A percentile compares a stretch with the other conserved stretches of the same genome.
These are phyloP conservation scores for Cercospora sesami DNA, from an alignment of 2,329 filamentous ascomycete species.

Conservation along the genomic window DNA sequence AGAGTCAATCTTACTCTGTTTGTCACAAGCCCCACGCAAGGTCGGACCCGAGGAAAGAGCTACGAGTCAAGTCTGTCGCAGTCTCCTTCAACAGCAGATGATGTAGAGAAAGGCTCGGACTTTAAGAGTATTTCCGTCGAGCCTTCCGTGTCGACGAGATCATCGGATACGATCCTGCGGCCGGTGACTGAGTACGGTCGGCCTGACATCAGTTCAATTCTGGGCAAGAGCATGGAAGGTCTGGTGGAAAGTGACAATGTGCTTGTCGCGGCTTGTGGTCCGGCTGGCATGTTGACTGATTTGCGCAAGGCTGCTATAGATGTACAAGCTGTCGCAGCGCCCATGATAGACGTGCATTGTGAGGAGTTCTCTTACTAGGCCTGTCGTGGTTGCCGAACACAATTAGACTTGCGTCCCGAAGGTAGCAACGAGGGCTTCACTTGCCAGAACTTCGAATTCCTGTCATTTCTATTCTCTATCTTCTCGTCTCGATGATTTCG, in stretches of 20 bases:
- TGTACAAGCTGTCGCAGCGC: constrained; percentile 15
- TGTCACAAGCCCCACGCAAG: constrained; percentile 42
- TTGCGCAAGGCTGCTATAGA: constrained; percentile 19
- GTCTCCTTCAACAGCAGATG: neutral
- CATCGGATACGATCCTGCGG: neutral
- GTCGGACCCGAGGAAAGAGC: neutral
- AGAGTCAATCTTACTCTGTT: constrained; percentile 54
- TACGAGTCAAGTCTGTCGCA: neutral
- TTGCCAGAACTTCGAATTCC: neutral
- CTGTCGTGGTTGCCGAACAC: neutral
- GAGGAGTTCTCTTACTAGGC: constrained; percentile 28
- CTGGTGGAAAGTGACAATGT: constrained; percentile 16
- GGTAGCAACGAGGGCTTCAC: neutral
- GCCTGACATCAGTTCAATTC: constrained; percentile 14
- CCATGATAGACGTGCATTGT: constrained; percentile 25
- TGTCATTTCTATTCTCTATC: neutral
- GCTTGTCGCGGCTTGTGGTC: constrained; percentile 25
- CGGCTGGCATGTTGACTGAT: constrained; percentile 15
- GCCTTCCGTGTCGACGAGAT: neutral
- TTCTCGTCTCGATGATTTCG: neutral
- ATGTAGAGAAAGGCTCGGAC: constrained; percentile 8
- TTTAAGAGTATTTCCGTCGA: constrained; percentile 1
- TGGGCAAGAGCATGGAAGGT: constrained; percentile 15
- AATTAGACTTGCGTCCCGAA: neutral
- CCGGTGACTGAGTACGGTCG: constrained; percentile 4